Base-by-base conservation (phyloP, 2,329 filamentous ascomycete genomes). In the Pseudogymnoascus sp. region DNA sequence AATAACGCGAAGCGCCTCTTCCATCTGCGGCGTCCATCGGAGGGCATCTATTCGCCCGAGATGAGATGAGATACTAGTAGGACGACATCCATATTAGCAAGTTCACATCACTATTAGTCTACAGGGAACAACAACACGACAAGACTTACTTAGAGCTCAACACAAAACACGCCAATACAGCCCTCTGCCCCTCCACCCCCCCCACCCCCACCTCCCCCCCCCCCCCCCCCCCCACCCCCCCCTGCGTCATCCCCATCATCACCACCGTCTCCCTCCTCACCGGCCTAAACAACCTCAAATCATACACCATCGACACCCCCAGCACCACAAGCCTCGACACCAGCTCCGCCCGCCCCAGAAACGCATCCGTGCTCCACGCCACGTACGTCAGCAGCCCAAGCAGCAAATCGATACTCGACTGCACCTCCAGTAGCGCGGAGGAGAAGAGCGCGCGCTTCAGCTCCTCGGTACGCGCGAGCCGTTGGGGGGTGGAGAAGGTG, bases 11-110 rank as follows among this genome's bases (percentile, higher is more conserved):
- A 87, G 73, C 36, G 79, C 83, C 36, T 86, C 83, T 31, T 86
- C 83, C 76, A 87, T 80, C 61, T 85, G 79, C 1, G 79, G 67
- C 0, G 80, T 85, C 85, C 85, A 88, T 2, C 75, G 76, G 60
- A 87, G 74, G 1, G 78, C 69, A 62, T 86, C 82, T 60, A 78
- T 76, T 53, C 78, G 78, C 23, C 78, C 78, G 13, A 82, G 73
- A 62, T 75, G 79, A 2, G 70, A 74, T 59, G 74, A 71, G 63
- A 72, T 71, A 64, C 74, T 78, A 62, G 4, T 64, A 61, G 4
- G 15, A 53, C 10, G 44, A 10, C 15, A 50, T 50, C 10, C 13
- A 13, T 28, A 6, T 53, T 62, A 67, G 62, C 5, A 62, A 10
- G 42, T 35, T 8, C 64, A 64, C 3, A 57, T 63, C 70, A 36